Evolutionary conservation across 2,329 filamentous ascomycete genomes (phyloP).

Genomic region (Podosphaera aphanis): DNA sequence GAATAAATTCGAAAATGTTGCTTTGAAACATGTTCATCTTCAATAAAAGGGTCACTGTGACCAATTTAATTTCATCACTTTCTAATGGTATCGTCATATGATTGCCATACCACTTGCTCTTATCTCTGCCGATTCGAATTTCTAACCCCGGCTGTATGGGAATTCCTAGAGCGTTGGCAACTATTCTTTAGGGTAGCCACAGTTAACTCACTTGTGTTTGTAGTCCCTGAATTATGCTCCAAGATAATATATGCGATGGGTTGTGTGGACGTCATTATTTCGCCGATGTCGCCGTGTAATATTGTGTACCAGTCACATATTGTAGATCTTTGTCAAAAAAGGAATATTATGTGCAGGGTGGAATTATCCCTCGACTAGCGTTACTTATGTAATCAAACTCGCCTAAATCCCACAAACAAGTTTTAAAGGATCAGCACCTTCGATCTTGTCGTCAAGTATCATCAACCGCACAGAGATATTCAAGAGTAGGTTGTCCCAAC

Average conservation of each 20-base stretch:
- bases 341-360: too few relatives aligned
- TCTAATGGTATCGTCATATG: background rate
- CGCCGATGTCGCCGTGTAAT: background rate
- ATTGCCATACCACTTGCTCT: slow-evolving; percentile 9
- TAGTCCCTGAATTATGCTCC: background rate
- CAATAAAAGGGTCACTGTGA: slow-evolving; percentile 20
- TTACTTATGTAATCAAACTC: background rate
- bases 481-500: background rate
- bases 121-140: slow-evolving; percentile 14
- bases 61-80: background rate
- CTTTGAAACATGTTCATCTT: slow-evolving; percentile 23
- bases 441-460: background rate
- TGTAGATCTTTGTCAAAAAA: background rate
- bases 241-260: background rate
- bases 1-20: slow-evolving; percentile 32
- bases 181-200: background rate
- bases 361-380: background rate
- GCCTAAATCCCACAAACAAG: background rate
- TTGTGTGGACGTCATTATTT: background rate
- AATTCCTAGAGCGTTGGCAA: slow-evolving; percentile 2
- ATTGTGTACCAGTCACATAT: background rate
- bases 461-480: background rate
- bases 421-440: background rate
- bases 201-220: background rate
- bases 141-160: slow-evolving; percentile 6